These are phyloP conservation scores for Quercus parvula DNA, from an alignment of 306 rosid genomes.

Conservation along the genomic window DNA sequence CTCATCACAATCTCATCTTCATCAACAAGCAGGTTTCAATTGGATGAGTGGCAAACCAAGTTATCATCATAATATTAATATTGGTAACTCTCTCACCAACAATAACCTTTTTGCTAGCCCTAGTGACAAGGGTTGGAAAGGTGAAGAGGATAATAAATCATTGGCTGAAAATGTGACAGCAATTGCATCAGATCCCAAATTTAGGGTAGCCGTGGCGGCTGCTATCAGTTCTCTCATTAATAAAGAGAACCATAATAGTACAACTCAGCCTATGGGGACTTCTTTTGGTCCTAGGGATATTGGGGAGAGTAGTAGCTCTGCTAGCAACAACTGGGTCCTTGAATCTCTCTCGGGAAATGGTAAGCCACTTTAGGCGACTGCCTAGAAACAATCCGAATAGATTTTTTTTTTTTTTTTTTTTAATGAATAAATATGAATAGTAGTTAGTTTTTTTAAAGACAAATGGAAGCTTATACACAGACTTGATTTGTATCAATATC, in stretches of 20 bases:
- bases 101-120: slow-evolving; percentile 10
- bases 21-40: slow-evolving; percentile 27
- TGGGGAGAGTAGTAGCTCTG: slow-evolving; percentile 33
- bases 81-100: neutral
- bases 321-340: slow-evolving; percentile 38
- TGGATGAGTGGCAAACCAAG: slow-evolving; percentile 42
- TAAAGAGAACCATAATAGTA: slow-evolving; percentile 45
- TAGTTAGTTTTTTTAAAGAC: neutral
- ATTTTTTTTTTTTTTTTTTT: too few species aligned
- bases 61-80: neutral
- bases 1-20: slow-evolving; percentile 13
- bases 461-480: neutral
- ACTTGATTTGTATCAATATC: neutral
- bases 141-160: slow-evolving; percentile 24
- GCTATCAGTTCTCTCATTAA: slow-evolving; percentile 70
- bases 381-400: neutral
- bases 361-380: slow-evolving; percentile 29
- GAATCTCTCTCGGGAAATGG: slow-evolving; percentile 45
- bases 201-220: slow-evolving; percentile 89
- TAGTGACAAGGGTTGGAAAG: slow-evolving; percentile 24
- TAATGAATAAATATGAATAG: neutral
- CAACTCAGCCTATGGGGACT: slow-evolving; percentile 9
- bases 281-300: slow-evolving; percentile 29
- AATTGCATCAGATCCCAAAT: slow-evolving; percentile 86
- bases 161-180: slow-evolving; percentile 52